Evolutionary conservation across 768 basidiomycete species (phyloP).

Genomic region (Boletus huronensis): DNA sequence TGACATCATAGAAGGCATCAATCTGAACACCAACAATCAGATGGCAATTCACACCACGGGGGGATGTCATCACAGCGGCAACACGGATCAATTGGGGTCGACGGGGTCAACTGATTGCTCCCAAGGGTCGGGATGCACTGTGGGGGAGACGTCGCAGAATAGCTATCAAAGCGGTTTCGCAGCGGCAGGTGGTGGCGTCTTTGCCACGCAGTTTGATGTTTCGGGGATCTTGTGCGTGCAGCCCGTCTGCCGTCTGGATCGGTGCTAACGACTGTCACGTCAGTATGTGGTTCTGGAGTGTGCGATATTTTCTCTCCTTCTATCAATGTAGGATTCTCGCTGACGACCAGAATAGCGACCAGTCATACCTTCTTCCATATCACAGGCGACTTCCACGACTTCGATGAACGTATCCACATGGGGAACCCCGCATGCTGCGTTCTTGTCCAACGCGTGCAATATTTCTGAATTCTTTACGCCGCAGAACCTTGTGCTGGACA

Average conservation of each 20-base stretch:
- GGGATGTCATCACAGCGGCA: constrained; percentile 36
- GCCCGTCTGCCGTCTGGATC: neutral
- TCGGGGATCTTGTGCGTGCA: constrained; percentile 46
- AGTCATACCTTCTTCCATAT: constrained; percentile 36
- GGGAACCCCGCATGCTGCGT: constrained; percentile 45
- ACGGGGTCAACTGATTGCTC: constrained; percentile 25
- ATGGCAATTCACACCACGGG: constrained; percentile 51
- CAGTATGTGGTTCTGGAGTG: constrained; percentile 51
- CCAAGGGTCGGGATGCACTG: constrained; percentile 28
- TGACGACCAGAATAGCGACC: constrained; percentile 31
- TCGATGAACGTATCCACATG: constrained; percentile 39
- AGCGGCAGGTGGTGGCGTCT: constrained; percentile 55
- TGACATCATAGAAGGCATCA: constrained; percentile 62
- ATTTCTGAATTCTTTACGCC: constrained; percentile 43
- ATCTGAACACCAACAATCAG: constrained; percentile 48
- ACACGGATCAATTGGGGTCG: constrained; percentile 32
- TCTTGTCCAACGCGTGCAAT: constrained; percentile 40
- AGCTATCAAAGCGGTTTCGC: constrained; percentile 26
- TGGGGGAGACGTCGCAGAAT: constrained; percentile 29
- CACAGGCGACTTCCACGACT: constrained; percentile 28
- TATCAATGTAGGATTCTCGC: constrained; percentile 1
- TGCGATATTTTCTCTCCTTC: constrained; percentile 22
- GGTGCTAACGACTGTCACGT: neutral
- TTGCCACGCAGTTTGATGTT: constrained; percentile 65
- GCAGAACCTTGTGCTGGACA: constrained; percentile 53